Percentiles rank a stretch among this genome's conserved stretches.
Evolutionary conservation across 208 protist genomes (phyloP).

Genomic region (Leishmania braziliensis): DNA sequence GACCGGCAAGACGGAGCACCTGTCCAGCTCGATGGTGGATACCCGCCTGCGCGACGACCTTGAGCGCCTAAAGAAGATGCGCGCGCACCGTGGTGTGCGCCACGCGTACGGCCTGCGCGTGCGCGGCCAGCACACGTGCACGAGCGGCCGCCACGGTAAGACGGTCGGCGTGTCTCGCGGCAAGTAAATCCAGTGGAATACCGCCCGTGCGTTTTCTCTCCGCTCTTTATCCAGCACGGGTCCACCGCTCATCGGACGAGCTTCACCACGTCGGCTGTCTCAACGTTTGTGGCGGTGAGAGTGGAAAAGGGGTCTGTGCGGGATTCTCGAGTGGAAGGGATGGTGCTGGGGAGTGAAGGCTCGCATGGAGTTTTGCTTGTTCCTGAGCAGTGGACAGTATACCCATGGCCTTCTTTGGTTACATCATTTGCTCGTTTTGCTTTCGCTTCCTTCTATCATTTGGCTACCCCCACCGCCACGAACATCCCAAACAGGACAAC

Average conservation of each 20-base stretch:
- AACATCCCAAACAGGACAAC: not conserved
- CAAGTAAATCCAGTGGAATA: conserved; percentile 50
- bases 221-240: not conserved
- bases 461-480: not conserved
- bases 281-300: not conserved
- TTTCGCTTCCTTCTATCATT: not conserved
- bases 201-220: not conserved
- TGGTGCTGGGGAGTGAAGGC: not conserved
- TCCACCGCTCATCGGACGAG: not conserved
- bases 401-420: not conserved
- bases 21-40: conserved; percentile 97
- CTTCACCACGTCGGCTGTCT: not conserved
- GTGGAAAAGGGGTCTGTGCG: not conserved
- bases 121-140: conserved; percentile 99
- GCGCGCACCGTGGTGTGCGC: conserved; percentile 98
- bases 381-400: not conserved
- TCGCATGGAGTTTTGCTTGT: not conserved
- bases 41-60: conserved; percentile 99
- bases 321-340: not conserved
- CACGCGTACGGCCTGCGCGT: conserved; percentile 99
- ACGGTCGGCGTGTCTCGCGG: conserved; percentile 82
- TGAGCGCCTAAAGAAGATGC: conserved; percentile 99
- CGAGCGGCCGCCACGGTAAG: conserved; percentile 97
- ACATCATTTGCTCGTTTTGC: not conserved
- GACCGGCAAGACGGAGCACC: conserved; percentile 98